These are phyloP conservation scores for Carallia brachiata DNA, from an alignment of 345 rosid genomes.

Conservation along the genomic window DNA sequence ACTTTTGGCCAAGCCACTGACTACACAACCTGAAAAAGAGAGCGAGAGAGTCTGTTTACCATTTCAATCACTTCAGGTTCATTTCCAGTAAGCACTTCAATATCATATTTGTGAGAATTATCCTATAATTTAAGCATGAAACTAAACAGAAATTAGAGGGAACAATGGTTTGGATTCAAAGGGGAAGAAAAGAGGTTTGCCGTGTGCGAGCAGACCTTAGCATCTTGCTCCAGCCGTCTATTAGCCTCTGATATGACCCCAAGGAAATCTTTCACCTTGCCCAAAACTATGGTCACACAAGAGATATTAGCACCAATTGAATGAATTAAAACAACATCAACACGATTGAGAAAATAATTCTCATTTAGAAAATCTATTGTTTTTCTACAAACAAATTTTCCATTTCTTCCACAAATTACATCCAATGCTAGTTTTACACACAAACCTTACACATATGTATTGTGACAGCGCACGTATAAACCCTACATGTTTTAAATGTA, in stretches of 20 bases:
- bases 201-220: conserved; percentile 37
- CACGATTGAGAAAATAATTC: too few relatives aligned
- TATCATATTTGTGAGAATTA: conserved; percentile 53
- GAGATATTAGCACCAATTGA: background rate
- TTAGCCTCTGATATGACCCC: conserved; percentile 74
- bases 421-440: too few relatives aligned
- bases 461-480: too few relatives aligned
- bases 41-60: conserved; percentile 34
- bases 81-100: conserved; percentile 65
- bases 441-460: too few relatives aligned
- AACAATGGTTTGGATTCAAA: background rate
- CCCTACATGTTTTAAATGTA: too few relatives aligned
- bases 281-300: conserved; percentile 47
- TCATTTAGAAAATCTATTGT: too few relatives aligned
- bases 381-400: too few relatives aligned
- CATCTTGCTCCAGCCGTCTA: conserved; percentile 54
- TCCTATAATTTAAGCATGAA: conserved; percentile 34
- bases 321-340: background rate
- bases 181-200: background rate
- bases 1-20: background rate
- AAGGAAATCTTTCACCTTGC: conserved; percentile 65
- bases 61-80: conserved; percentile 76
- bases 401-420: too few relatives aligned
- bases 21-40: background rate
- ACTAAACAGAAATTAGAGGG: background rate